These are phyloP conservation scores for Cordyceps cateniannulata DNA, from an alignment of 2,329 filamentous ascomycete species.

Conservation along the genomic window DNA sequence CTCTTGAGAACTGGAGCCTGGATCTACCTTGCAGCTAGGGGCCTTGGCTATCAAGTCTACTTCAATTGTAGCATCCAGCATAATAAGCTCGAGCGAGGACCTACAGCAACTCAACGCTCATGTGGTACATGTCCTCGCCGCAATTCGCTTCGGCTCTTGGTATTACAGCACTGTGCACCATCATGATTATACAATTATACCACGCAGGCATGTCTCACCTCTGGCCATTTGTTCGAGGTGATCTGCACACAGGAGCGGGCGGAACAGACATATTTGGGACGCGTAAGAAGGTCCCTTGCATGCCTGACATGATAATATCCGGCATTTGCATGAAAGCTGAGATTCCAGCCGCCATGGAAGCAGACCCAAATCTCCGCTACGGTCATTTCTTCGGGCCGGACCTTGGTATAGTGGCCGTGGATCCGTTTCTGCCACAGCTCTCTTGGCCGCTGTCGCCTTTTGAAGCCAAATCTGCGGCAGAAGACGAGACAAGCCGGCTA, in stretches of 20 bases:
- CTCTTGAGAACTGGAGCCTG: not conserved
- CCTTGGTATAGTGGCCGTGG: not conserved
- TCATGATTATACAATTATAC: not conserved
- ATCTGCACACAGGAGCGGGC: not conserved
- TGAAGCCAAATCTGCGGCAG: not conserved
- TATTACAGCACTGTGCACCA: not conserved
- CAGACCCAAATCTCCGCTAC: not conserved
- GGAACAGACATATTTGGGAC: not conserved
- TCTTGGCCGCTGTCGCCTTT: not conserved
- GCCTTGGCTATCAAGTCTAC: not conserved
- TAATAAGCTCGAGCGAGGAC: not conserved
- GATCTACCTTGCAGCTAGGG: slow-evolving; percentile 1
- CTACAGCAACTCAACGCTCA: not conserved
- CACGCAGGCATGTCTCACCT: not conserved
- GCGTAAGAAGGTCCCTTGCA: not conserved
- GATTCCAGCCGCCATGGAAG: not conserved
- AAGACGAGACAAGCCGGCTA: not conserved
- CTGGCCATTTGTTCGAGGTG: not conserved
- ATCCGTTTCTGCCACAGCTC: not conserved
- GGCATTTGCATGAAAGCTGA: not conserved
- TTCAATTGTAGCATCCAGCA: not conserved
- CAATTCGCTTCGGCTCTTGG: not conserved
- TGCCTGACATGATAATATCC: not conserved
- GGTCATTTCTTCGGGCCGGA: not conserved
- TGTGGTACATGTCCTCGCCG: not conserved